Conservation (phyloP, 441 rosid species). For the Jatropha podagrica region DNA sequence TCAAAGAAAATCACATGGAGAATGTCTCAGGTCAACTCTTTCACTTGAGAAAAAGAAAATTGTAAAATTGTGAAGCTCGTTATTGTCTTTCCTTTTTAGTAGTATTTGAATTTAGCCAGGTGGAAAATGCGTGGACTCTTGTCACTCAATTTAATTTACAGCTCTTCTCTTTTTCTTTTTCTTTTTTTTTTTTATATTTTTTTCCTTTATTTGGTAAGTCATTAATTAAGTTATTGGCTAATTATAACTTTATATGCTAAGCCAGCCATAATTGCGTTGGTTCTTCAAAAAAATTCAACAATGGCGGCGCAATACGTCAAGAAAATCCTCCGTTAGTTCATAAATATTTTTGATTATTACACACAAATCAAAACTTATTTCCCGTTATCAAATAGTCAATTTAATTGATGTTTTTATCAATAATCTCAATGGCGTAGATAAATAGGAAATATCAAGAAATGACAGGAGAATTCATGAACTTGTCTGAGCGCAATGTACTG, state of each 20-base stretch:
- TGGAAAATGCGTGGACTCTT: background rate
- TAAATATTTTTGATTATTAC: background rate
- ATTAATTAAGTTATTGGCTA: background rate
- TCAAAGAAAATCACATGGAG: slow-evolving; percentile 23
- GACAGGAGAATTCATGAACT: background rate
- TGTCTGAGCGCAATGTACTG: background rate
- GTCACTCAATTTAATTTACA: no score
- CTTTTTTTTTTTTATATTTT: no score
- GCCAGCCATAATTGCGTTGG: background rate
- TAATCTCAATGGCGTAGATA: slow-evolving; percentile 2
- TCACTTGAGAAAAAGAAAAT: no score
- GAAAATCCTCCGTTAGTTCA: background rate
- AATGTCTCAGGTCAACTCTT: background rate
- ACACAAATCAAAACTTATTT: no score
- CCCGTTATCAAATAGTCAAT: background rate
- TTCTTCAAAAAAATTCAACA: background rate
- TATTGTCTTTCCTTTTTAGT: background rate
- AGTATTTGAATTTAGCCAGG: background rate
- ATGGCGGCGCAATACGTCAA: background rate
- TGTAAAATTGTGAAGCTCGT: no score
- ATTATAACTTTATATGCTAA: background rate
- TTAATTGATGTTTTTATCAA: background rate
- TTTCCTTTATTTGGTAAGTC: background rate
- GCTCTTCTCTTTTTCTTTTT: no score
- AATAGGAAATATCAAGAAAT: background rate